A percentile compares a stretch with the other conserved stretches of the same genome.
phyloP scores from a whole-genome alignment of 345 rosid genomes.

The Zanthoxylum bungeanum region DNA sequence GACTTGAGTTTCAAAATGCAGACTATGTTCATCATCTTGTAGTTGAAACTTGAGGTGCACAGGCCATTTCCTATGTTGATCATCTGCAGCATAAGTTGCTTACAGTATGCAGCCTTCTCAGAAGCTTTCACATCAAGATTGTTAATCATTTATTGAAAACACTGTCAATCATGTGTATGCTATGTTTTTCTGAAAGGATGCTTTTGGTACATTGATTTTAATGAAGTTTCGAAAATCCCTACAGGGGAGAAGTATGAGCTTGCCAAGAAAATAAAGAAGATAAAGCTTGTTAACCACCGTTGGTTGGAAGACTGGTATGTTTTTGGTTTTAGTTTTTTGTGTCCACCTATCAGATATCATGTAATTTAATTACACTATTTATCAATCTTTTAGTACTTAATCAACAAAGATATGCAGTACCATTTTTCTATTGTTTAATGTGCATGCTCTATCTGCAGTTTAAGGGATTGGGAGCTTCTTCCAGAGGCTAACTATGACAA shows the following conservation, averaged over 20 bases:
- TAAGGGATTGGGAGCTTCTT: conserved; percentile 84
- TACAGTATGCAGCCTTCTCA: not conserved
- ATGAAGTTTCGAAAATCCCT: conserved; percentile 14
- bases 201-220: not conserved
- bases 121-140: not conserved
- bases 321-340: conserved; percentile 6
- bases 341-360: not conserved
- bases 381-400: not conserved
- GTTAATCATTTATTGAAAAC: not conserved
- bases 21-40: not conserved
- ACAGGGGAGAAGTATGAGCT: conserved; percentile 95
- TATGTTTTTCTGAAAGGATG: not conserved
- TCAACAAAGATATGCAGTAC: not conserved
- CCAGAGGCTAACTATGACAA: conserved; percentile 68
- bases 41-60: not conserved
- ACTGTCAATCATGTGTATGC: not conserved
- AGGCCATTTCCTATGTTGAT: not conserved
- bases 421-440: conserved; percentile 3
- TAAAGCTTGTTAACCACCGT: conserved; percentile 80
- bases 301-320: conserved; percentile 94
- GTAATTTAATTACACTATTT: not conserved
- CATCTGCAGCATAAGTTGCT: not conserved
- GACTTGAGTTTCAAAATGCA: not conserved
- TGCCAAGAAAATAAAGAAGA: conserved; percentile 68
- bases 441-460: conserved; percentile 37